Evolutionary conservation across 2,329 filamentous ascomycete genomes (phyloP), one percentile per base, ranked within the genome.

Genomic region (Calonectria honghensis): DNA sequence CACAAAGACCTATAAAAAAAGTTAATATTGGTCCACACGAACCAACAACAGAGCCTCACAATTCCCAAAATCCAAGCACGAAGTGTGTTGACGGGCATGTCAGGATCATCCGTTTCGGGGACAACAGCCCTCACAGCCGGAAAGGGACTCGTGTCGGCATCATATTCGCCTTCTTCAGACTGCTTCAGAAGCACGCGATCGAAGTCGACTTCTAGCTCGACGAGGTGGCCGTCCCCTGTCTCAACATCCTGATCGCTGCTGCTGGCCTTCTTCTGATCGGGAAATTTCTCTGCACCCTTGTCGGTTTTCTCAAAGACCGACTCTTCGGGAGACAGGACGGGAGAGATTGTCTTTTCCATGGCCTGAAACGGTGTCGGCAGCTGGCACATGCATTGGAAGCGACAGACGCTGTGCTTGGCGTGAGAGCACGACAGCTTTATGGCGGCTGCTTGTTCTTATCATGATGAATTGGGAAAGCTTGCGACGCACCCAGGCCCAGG

Each of bases 11-110:
- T 72, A 67, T 35, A 27, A 11, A 51, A 9, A 32, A 45, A n/a
- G 52, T 35, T 32, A 59, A 65, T 65, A 7, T n/a, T 20, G 7
- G 16, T 1, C 37, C 24, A 9, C n/a, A 18, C 10, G 24, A 37
- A 41, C n/a, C 57, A 41, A 41, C 16, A 10, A 2, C 16, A 37
- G 27, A 48, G 18, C 20, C 63, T 67, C 35, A 72, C 70, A 24
- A 72, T 72, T 39, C 70, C 70, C 31, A 72, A 24, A 3, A 72
- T 7, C 70, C 70, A 72, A 48, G 70, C 70, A 39, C 70, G 70
- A 18, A 72, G 37, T 6, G 70, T 72, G 63, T 72, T 72, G 5
- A 72, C 70, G 6, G 70, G 70, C n/a, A 72, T 72, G 13, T 39
- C 63, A n/a, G 63, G 9, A 14, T 72, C 70, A 35, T 72, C 70